Base-by-base conservation (phyloP, 495 filamentous ascomycete genomes). In the Melanomma pulvis-pyrius region DNA sequence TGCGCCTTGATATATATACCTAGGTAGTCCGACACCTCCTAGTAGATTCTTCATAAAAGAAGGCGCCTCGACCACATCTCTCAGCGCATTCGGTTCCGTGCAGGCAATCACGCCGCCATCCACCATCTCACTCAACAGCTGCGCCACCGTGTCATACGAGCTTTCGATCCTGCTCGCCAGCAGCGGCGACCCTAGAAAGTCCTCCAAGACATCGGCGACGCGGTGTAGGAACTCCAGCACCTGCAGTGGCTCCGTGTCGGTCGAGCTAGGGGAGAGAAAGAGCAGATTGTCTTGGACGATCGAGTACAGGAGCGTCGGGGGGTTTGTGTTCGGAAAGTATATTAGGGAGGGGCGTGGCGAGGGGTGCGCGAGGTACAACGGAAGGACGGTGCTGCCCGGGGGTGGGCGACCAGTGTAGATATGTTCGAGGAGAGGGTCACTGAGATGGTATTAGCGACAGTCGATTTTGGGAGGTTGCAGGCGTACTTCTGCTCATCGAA, bases 191-290 rank as follows among this genome's bases (percentile, higher is more conserved):
- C 93, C 93, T 13, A 98, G 81, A 73, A 97, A 98, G 61, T 97
- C 94, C 78, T 99, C 96, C 21, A 99, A 82, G 3, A 91, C 86
- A 81, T 99, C 96, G 68, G 96, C 86, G 17, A 97, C 85, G 46
- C 94, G 87, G 79, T 98, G 94, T 50, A 99, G 82, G 80, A 98
- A 98, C 77, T 98, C 96, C 58, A 97, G 85, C 24, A 90, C 88
- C n/a, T 97, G 84, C n/a, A 99, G 84, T 22, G 94, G 92, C 74
- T 98, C 94, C 62, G 89, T 87, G 63, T 97, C 93, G 49, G 86
- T 81, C 28, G 92, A 92, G 28, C 83, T 83, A 0, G 96, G 90
- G 7, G 91, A 87, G 39, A 99, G 83, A 69, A 97, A 93, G 47
- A 97, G 84, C 19, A 98, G 82, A 74, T 91, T 92, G 41, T 90